Percentiles rank a stretch among this genome's conserved stretches.
Evolutionary conservation across 2,329 filamentous ascomycete species (phyloP).

Genomic region (Diaporthe citriasiana): DNA sequence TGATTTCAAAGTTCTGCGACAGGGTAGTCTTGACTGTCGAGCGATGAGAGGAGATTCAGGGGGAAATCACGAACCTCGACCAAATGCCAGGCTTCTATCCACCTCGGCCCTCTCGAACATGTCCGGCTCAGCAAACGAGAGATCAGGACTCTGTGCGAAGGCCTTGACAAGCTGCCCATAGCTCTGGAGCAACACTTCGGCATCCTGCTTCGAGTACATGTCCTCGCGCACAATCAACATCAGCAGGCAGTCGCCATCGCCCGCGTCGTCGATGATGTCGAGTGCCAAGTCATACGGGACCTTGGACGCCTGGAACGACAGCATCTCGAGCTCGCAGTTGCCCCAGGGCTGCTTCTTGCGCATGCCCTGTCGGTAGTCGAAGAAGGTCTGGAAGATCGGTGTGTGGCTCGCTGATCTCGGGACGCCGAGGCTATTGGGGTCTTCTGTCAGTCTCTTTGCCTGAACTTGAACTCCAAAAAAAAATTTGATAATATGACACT

Average conservation of each 20-base stretch:
- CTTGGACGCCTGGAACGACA: neutral
- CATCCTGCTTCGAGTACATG: conserved; percentile 8
- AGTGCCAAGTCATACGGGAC: conserved; percentile 1
- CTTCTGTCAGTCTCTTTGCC: neutral
- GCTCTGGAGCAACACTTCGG: neutral
- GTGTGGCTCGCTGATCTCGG: conserved; percentile 54
- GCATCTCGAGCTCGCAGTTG: conserved; percentile 14
- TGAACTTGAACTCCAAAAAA: neutral
- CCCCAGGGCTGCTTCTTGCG: neutral
- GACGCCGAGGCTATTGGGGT: conserved; percentile 50
- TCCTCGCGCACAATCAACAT: neutral
- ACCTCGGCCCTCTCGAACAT: neutral
- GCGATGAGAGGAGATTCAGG: neutral
- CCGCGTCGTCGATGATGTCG: conserved; percentile 19
- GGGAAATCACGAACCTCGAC: neutral
- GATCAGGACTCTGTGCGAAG: conserved; percentile 41
- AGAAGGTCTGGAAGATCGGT: conserved; percentile 64
- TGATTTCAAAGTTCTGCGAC: neutral
- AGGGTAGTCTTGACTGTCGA: neutral
- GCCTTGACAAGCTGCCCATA: conserved; percentile 4
- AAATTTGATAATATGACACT: rapidly evolving
- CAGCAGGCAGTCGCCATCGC: conserved; percentile 7
- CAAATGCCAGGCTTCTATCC: neutral
- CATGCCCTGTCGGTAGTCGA: conserved; percentile 49
- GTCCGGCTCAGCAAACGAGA: neutral